Percentiles rank a stretch among this genome's conserved stretches.
Evolutionary conservation across 441 rosid species (phyloP).

Genomic region (Iberis amara): DNA sequence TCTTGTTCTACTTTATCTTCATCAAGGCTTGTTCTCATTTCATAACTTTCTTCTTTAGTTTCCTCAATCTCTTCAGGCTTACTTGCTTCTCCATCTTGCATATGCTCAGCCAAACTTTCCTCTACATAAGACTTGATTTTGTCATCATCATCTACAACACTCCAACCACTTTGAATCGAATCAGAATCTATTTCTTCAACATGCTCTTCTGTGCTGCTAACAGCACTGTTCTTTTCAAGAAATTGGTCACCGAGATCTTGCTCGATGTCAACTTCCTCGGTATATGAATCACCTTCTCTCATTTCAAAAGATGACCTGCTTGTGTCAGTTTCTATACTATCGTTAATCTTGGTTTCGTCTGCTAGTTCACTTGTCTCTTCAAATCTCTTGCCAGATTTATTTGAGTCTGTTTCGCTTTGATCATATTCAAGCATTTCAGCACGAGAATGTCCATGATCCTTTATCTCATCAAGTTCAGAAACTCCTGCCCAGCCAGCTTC

Average conservation of each 20-base stretch:
- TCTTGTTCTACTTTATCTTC: slow-evolving; percentile 31
- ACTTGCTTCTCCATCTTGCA: slow-evolving; percentile 24
- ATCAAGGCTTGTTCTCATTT: slow-evolving; percentile 13
- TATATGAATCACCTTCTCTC: slow-evolving; percentile 26
- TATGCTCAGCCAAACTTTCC: slow-evolving; percentile 24
- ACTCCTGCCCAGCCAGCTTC: slow-evolving; percentile 34
- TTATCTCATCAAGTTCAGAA: slow-evolving; percentile 32
- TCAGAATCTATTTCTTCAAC: slow-evolving; percentile 40
- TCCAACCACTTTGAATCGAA: slow-evolving; percentile 37
- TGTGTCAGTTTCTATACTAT: slow-evolving; percentile 29
- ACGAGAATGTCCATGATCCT: slow-evolving; percentile 29
- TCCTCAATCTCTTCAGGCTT: slow-evolving; percentile 31
- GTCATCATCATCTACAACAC: slow-evolving; percentile 36
- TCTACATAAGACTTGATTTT: slow-evolving; percentile 20
- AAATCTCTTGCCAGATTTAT: slow-evolving; percentile 28
- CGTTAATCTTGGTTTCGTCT: slow-evolving; percentile 24
- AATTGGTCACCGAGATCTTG: slow-evolving; percentile 33
- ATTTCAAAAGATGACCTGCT: slow-evolving; percentile 33
- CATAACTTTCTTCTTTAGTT: slow-evolving; percentile 29
- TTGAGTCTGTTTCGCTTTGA: slow-evolving; percentile 29
- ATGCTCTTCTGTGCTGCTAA: slow-evolving; percentile 33
- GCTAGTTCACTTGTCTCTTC: slow-evolving; percentile 20
- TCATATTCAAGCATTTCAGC: slow-evolving; percentile 25
- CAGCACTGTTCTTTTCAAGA: slow-evolving; percentile 28
- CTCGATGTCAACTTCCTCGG: slow-evolving; percentile 31